Evolutionary conservation across 805 yeast genomes (phyloP), one percentile per base, ranked within the genome.

Genomic region (Osmozyma mogii): DNA sequence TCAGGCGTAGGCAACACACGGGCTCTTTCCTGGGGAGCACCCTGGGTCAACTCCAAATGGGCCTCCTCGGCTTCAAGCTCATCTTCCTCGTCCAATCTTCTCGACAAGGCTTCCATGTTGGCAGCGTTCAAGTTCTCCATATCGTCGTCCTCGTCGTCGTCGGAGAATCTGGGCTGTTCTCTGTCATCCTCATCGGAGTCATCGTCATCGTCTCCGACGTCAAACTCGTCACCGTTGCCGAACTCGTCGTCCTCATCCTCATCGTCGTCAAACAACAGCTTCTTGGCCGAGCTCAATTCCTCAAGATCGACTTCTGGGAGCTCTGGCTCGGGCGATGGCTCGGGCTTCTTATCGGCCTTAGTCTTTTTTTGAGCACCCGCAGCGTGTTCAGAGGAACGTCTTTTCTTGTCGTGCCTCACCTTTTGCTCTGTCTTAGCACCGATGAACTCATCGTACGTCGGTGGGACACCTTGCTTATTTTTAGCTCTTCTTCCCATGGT

Each of bases 381-480:
- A n/a, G n/a, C n/a, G n/a, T n/a, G n/a, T n/a, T n/a, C n/a, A n/a
- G n/a, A n/a, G n/a, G n/a, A n/a, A n/a, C n/a, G n/a, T n/a, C n/a
- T n/a, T n/a, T n/a, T n/a, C n/a, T n/a, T n/a, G n/a, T n/a, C n/a
- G n/a, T n/a, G n/a, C n/a, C n/a, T n/a, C n/a, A n/a, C n/a, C n/a
- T n/a, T n/a, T n/a, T n/a, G n/a, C n/a, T n/a, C n/a, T n/a, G n/a
- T n/a, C n/a, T n/a, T n/a, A n/a, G n/a, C 48, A 41, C 54, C 59
- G 17, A 43, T 44, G 54, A 88, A 78, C 49, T 89, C 95, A 25
- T 89, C 97, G 38, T 78, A 65, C 5, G 87, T 53, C 20, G 96
- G 96, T 44, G 97, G 97, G 35, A 72, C 83, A 26, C 85, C 92
- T 63, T 89, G 97, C 68, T 84, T 89, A 49, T 84, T 81, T 59